Conservation (phyloP, 2,329 filamentous ascomycete genomes). For the Cordyceps cicadae region DNA sequence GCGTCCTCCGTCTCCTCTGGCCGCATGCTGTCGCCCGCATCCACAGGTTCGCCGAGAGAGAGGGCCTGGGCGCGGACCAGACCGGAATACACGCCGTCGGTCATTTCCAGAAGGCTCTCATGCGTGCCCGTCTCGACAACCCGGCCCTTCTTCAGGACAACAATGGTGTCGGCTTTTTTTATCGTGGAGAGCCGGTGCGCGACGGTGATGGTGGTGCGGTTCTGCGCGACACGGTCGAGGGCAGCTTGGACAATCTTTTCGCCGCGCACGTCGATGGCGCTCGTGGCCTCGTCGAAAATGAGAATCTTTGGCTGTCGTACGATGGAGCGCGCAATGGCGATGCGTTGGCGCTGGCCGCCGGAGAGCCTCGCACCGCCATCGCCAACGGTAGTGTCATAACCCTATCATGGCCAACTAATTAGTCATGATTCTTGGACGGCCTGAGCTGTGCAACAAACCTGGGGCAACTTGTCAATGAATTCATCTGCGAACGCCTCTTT, state of each 20-base stretch:
- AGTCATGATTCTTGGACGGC: neutral
- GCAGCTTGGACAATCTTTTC: slow-evolving; percentile 57
- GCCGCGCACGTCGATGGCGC: slow-evolving; percentile 49
- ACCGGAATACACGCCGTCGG: slow-evolving; percentile 56
- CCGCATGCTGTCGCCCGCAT: slow-evolving; percentile 32
- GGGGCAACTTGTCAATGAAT: slow-evolving; percentile 56
- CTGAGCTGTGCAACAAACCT: slow-evolving; percentile 25
- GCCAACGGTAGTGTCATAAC: slow-evolving; percentile 67
- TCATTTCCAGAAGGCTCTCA: slow-evolving; percentile 54
- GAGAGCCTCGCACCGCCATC: slow-evolving; percentile 71
- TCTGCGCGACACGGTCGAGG: slow-evolving; percentile 46
- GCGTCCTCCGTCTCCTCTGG: slow-evolving; percentile 34
- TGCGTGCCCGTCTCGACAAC: slow-evolving; percentile 71
- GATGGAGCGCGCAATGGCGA: slow-evolving; percentile 62
- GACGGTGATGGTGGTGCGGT: slow-evolving; percentile 64
- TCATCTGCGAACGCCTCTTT: slow-evolving; percentile 61
- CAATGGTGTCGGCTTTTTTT: slow-evolving; percentile 68
- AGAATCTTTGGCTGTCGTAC: slow-evolving; percentile 59
- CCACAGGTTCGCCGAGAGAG: slow-evolving; percentile 40
- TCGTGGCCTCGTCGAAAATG: slow-evolving; percentile 71
- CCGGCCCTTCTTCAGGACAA: slow-evolving; percentile 64
- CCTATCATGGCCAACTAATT: slow-evolving; percentile 29
- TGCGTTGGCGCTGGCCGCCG: slow-evolving; percentile 66
- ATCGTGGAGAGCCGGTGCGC: slow-evolving; percentile 69
- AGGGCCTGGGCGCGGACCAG: slow-evolving; percentile 59